Percentiles rank a stretch among this genome's conserved stretches.
These are phyloP conservation scores for Puccinia novopanici DNA, from an alignment of 1,284 basidiomycete genomes.

Conservation along the genomic window DNA sequence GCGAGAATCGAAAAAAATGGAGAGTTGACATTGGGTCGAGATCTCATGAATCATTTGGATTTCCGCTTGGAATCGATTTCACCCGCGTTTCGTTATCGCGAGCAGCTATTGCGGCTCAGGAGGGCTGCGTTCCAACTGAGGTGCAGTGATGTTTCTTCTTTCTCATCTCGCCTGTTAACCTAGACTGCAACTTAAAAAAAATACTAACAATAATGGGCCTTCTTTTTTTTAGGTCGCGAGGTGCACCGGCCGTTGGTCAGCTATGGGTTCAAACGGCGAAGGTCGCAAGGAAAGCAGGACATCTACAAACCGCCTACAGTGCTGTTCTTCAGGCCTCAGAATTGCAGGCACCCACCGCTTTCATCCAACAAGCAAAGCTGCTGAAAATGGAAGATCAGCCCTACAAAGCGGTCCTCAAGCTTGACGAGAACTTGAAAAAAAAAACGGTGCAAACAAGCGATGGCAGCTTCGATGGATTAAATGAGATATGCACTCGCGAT, in stretches of 20 bases:
- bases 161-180: slow-evolving; percentile 10
- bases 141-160: slow-evolving; percentile 61
- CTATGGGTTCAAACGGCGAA: slow-evolving; percentile 92
- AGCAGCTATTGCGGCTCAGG: slow-evolving; percentile 85
- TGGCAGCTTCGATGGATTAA: slow-evolving; percentile 38
- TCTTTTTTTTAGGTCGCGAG: slow-evolving; percentile 58
- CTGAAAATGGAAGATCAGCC: slow-evolving; percentile 77
- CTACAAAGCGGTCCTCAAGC: slow-evolving; percentile 81
- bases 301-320: slow-evolving; percentile 95
- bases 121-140: slow-evolving; percentile 77
- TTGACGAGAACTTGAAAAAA: slow-evolving; percentile 72
- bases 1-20: slow-evolving; percentile 23
- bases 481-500: slow-evolving; percentile 55
- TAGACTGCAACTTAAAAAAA: slow-evolving; percentile 52
- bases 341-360: slow-evolving; percentile 73
- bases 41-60: slow-evolving; percentile 64
- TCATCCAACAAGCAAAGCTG: slow-evolving; percentile 89
- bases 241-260: slow-evolving; percentile 71
- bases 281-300: slow-evolving; percentile 89
- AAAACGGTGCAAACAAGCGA: slow-evolving; percentile 51
- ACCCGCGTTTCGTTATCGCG: slow-evolving; percentile 87
- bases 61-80: slow-evolving; percentile 75
- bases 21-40: slow-evolving; percentile 35
- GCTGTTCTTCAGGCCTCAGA: slow-evolving; percentile 88
- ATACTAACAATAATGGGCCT: slow-evolving; percentile 52